Conservation (phyloP, 495 filamentous ascomycete species). For the Physcia stellaris region DNA sequence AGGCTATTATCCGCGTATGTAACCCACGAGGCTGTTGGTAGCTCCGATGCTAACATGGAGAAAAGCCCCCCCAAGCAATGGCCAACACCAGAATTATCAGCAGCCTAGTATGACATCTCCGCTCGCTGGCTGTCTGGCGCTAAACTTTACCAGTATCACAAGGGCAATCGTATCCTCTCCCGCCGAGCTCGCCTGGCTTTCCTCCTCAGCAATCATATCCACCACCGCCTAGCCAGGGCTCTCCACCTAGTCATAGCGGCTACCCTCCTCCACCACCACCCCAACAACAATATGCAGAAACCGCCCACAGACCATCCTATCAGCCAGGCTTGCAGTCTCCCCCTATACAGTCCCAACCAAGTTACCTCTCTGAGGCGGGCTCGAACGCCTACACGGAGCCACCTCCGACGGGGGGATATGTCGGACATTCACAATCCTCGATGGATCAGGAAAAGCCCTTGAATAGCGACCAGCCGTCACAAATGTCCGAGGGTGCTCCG, state of each 20-base stretch:
- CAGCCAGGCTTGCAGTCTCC: conserved; percentile 11
- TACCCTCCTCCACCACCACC: conserved; percentile 16
- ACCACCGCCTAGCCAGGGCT: conserved; percentile 21
- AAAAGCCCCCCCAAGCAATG: conserved; percentile 14
- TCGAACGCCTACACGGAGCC: conserved; percentile 8
- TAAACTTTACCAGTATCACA: conserved; percentile 3
- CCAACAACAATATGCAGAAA: conserved; percentile 16
- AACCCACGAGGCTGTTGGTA: background rate
- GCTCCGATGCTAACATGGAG: background rate
- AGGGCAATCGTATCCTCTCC: conserved; percentile 14
- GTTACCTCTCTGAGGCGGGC: too few relatives aligned
- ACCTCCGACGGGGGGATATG: conserved; percentile 11
- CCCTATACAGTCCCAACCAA: conserved; percentile 11
- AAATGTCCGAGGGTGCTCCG: conserved; percentile 33
- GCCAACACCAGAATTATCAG: conserved; percentile 5
- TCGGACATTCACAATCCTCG: conserved; percentile 10
- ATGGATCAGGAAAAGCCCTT: conserved; percentile 14
- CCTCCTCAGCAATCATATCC: conserved; percentile 25
- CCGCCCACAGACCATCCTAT: conserved; percentile 14
- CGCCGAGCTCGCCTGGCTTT: conserved; percentile 18
- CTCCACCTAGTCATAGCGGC: conserved; percentile 5
- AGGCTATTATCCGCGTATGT: conserved; percentile 13
- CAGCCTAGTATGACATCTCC: conserved; percentile 6
- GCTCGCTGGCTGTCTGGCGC: background rate
- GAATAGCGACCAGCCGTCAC: conserved; percentile 13